These are phyloP conservation scores for Dissoconium aciculare DNA, from an alignment of 2,329 filamentous ascomycete genomes.

Conservation along the genomic window DNA sequence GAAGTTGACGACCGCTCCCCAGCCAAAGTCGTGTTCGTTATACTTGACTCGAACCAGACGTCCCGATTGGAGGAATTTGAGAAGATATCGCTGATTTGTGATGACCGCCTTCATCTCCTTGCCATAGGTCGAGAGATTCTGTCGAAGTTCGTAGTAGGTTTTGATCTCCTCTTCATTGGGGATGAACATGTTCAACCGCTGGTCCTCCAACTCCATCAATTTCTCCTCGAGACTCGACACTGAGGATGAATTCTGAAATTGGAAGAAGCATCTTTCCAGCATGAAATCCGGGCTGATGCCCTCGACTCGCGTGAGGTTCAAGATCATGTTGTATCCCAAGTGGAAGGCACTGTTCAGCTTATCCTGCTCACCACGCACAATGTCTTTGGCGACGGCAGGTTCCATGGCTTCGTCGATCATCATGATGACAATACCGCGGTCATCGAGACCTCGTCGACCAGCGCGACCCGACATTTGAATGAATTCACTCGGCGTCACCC, in stretches of 20 bases:
- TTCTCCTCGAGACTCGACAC: constrained; percentile 75
- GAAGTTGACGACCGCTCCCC: constrained; percentile 76
- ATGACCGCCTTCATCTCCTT: constrained; percentile 86
- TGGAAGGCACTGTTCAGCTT: constrained; percentile 96
- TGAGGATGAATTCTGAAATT: constrained; percentile 90
- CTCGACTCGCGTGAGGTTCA: constrained; percentile 93
- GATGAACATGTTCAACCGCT: constrained; percentile 60
- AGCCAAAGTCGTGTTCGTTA: constrained; percentile 70
- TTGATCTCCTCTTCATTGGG: constrained; percentile 76
- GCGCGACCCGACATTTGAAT: constrained; percentile 98
- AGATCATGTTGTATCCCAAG: constrained; percentile 96
- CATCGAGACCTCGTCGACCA: constrained; percentile 90
- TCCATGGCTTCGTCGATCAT: constrained; percentile 98
- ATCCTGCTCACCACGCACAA: constrained; percentile 92
- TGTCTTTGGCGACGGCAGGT: constrained; percentile 80
- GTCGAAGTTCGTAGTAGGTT: constrained; percentile 82
- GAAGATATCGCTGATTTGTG: constrained; percentile 74
- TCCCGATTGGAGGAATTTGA: constrained; percentile 75
- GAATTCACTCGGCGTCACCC: constrained; percentile 88
- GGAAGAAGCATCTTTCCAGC: constrained; percentile 95
- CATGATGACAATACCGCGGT: constrained; percentile 98
- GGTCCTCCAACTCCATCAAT: constrained; percentile 59
- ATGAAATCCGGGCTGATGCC: constrained; percentile 98
- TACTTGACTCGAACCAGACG: constrained; percentile 77
- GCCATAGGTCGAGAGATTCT: constrained; percentile 68